Conservation (phyloP, 768 basidiomycete species). For the Kwoniella bestiolae region DNA sequence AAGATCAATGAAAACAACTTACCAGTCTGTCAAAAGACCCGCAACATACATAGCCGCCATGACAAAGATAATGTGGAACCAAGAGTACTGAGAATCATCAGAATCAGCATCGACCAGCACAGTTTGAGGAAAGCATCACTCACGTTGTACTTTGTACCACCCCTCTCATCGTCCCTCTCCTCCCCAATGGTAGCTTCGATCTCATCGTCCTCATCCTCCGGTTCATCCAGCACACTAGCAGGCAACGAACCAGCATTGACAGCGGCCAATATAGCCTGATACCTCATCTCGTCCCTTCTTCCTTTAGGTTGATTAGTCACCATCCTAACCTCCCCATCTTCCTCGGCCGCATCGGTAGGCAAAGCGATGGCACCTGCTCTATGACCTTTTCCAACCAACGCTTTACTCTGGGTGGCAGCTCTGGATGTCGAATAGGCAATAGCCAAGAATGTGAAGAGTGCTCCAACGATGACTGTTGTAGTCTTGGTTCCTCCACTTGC, state of each 20-base stretch:
- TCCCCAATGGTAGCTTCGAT: slow-evolving; percentile 65
- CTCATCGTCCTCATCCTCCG: slow-evolving; percentile 70
- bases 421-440: slow-evolving; percentile 96
- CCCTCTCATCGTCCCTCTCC: slow-evolving; percentile 85
- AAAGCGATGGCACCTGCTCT: slow-evolving; percentile 69
- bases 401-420: slow-evolving; percentile 93
- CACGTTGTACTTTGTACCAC: slow-evolving; percentile 93
- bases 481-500: slow-evolving; percentile 70
- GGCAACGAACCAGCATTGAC: slow-evolving; percentile 96
- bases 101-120: neutral
- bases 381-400: slow-evolving; percentile 71
- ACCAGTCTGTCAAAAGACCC: slow-evolving; percentile 97
- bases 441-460: slow-evolving; percentile 93
- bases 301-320: slow-evolving; percentile 79
- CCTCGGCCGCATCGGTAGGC: slow-evolving; percentile 63
- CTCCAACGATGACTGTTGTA: slow-evolving; percentile 86
- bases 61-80: slow-evolving; percentile 98
- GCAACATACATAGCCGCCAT: slow-evolving; percentile 98
- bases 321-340: slow-evolving; percentile 63
- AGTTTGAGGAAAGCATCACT: slow-evolving; percentile 37
- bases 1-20: slow-evolving; percentile 55
- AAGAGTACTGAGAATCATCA: slow-evolving; percentile 72
- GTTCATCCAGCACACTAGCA: slow-evolving; percentile 81
- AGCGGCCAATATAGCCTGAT: slow-evolving; percentile 91
- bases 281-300: slow-evolving; percentile 81